Evolutionary conservation across 2,329 filamentous ascomycete species (phyloP), one percentile per base, ranked within the genome.

Genomic region (Neobulgaria alba): DNA sequence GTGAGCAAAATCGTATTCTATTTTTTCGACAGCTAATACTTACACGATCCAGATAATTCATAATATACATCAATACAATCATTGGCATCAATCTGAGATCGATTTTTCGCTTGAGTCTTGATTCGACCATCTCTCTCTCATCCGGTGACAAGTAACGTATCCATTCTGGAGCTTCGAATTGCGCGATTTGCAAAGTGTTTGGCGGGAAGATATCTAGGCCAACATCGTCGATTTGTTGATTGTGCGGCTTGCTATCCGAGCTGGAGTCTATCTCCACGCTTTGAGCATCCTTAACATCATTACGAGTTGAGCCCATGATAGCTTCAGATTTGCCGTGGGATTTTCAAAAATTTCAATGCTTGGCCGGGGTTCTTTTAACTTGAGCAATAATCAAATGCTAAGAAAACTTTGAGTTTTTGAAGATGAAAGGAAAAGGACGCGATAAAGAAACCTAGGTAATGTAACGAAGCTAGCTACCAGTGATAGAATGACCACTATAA

Each of bases 1-100:
- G 16, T 40, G 3, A 42, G 23, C 10, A 35, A 12, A 12, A 7
- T 7, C 12, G 7, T 7, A 31, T 70, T 64, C 9, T 12, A 20
- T 23, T 14, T 19, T 10, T 15, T 30, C 12, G 19, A 23, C 26
- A 21, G 17, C 26, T 51, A 9, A 15, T 3, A 58, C 59, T 54
- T 54, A 55, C 52, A 32, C 58, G 47, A 49, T 79, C 75, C 10
- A 82, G 61, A 55, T 81, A 82, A 52, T 82, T 83, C 64, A 83
- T 65, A 50, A 83, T 78, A 50, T 82, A 85, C 68, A 85, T 82
- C 34, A 84, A 51, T 38, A 84, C 73, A 31, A 84, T 66, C 62
- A 79, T 78, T 0, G 81, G 81, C 52, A 86, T 64, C 20, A 85
- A 58, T 38, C 79, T 65, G 7, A 72, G 50, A 56, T 86, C 82